phyloP scores from a whole-genome alignment of 2,329 filamentous ascomycete genomes.

The Trichoderma sp. region DNA sequence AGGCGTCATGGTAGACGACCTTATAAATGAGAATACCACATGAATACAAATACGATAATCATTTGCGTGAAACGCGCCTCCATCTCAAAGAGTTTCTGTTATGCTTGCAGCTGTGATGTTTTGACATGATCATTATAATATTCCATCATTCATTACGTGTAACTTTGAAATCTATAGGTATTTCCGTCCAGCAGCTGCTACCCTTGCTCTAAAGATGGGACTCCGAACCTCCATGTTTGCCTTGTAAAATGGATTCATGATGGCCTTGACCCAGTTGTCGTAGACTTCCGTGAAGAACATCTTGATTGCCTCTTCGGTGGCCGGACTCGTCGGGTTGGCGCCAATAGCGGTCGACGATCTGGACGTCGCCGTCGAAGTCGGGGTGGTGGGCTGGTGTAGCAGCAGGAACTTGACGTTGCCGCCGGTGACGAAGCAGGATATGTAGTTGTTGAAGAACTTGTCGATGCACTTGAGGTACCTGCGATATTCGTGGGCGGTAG shows the following conservation, averaged over 20 bases:
- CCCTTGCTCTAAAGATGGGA: slow-evolving; percentile 77
- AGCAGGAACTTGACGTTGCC: slow-evolving; percentile 93
- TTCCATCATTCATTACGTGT: slow-evolving; percentile 8
- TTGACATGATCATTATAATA: neutral
- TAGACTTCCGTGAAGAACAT: slow-evolving; percentile 96
- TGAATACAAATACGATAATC: slow-evolving; percentile 20
- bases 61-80: neutral
- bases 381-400: slow-evolving; percentile 72
- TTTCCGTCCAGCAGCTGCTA: slow-evolving; percentile 87
- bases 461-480: slow-evolving; percentile 97
- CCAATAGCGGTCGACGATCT: slow-evolving; percentile 68
- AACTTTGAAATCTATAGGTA: slow-evolving; percentile 62
- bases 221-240: slow-evolving; percentile 83
- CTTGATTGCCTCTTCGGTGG: slow-evolving; percentile 92
- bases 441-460: slow-evolving; percentile 93
- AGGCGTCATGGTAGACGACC: slow-evolving; percentile 38
- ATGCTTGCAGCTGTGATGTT: neutral
- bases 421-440: slow-evolving; percentile 90
- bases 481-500: neutral
- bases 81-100: neutral
- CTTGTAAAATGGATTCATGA: slow-evolving; percentile 95
- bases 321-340: slow-evolving; percentile 80
- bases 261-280: slow-evolving; percentile 93
- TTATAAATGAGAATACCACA: slow-evolving; percentile 24
- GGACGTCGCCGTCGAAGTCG: slow-evolving; percentile 41